These are phyloP conservation scores for Candida tropicalis DNA, from an alignment of 1,139 yeast species.

Conservation along the genomic window DNA sequence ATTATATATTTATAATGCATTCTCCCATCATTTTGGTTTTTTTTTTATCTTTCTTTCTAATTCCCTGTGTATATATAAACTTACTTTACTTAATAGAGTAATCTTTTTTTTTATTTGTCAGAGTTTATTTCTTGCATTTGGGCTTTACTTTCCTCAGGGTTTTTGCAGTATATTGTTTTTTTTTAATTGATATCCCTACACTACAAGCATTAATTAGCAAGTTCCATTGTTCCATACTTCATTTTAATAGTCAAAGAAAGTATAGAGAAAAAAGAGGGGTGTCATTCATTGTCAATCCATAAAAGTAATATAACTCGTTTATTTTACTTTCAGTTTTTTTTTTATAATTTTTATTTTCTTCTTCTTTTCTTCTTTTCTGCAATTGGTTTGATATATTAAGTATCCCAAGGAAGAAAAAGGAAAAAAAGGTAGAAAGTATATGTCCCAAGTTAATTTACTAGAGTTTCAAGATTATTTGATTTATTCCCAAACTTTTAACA, in stretches of 20 bases:
- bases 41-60: neutral
- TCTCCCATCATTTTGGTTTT: neutral
- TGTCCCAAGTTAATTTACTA: constrained; percentile 9
- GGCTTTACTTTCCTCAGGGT: neutral
- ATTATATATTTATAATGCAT: neutral
- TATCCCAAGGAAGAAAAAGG: neutral
- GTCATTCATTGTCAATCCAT: neutral
- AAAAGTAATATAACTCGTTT: neutral
- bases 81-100: neutral
- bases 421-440: neutral
- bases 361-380: neutral
- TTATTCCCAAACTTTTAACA: constrained; percentile 5
- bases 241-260: neutral
- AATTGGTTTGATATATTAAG: neutral
- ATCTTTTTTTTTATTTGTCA: neutral
- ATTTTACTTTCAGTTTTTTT: neutral
- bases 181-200: no score
- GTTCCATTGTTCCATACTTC: neutral
- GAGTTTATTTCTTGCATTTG: no score
- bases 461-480: constrained; percentile 15
- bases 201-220: neutral
- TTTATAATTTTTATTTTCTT: neutral
- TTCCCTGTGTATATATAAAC: neutral
- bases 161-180: no score
- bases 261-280: neutral